Evolutionary conservation across 2,329 filamentous ascomycete species (phyloP).

Genomic region (Pyrenophora teres): DNA sequence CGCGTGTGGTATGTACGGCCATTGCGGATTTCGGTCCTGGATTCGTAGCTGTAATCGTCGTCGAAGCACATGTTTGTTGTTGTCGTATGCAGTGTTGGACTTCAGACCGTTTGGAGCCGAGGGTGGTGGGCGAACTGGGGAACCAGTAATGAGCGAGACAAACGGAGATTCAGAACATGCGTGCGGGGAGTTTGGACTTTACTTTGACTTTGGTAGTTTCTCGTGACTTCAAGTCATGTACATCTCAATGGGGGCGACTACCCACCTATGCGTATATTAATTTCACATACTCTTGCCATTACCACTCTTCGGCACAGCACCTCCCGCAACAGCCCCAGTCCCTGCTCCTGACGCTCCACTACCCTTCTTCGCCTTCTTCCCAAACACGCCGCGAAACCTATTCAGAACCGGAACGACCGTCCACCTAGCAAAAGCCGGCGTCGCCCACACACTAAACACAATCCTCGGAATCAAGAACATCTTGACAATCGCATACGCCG

Average conservation of each 20-base stretch:
- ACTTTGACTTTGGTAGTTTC: no score
- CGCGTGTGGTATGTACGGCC: conserved; percentile 17
- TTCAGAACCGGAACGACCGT: conserved; percentile 36
- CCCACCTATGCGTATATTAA: background rate
- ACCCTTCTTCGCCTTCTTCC: conserved; percentile 32
- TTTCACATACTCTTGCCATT: conserved; percentile 11
- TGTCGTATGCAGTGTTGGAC: background rate
- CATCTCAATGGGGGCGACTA: background rate
- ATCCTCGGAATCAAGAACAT: conserved; percentile 78
- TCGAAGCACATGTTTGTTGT: conserved; percentile 33
- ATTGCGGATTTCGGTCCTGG: conserved; percentile 20
- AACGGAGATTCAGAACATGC: background rate
- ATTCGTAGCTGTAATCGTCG: conserved; percentile 23
- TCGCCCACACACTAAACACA: conserved; percentile 79
- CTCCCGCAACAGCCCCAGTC: conserved; percentile 42
- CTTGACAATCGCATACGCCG: conserved; percentile 91
- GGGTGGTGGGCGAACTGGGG: background rate
- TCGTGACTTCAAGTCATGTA: background rate
- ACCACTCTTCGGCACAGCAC: conserved; percentile 33
- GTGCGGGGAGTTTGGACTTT: background rate
- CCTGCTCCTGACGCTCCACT: conserved; percentile 32
- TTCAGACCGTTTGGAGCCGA: background rate
- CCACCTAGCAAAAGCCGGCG: conserved; percentile 80
- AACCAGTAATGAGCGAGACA: background rate
- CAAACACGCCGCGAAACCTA: conserved; percentile 47